Base-by-base conservation (phyloP, 164 flowering plant genomes). In the Annona cherimola region DNA sequence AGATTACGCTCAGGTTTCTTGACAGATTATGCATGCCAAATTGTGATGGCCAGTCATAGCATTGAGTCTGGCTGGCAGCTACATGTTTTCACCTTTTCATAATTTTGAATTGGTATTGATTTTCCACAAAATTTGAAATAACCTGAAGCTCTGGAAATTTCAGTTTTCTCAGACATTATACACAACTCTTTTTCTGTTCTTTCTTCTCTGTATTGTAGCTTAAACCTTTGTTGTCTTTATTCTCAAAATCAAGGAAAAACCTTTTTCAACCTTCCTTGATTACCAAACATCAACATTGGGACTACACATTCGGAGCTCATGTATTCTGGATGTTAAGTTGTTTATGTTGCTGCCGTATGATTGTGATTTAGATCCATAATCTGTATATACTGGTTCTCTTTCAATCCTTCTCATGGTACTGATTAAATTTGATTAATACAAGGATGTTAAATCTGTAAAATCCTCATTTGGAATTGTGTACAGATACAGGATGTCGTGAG, bases 401-500 rank as follows among this genome's bases (percentile, higher is more conserved):
- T 54, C 16, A 16, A 54, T 54, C 12, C 8, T 8, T 1, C 1
- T 7, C 16, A 16, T 8, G 16, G 69, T 8, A 26, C 35, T 26
- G 35, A 41, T 66, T 12, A 6, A 20, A n/a, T 20, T 12, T 61
- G 12, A 20, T 12, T 19, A 61, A 4, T 12, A 12, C n/a, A 12
- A 61, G 18, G 63, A 11, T 4, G 19, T 61, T n/a, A 61, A 5
- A 61, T n/a, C 63, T 14, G 19, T 19, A n/a, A n/a, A 46, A 57
- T 39, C 20, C 42, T 66, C 60, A 61, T 61, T 26, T 4, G 11
- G 69, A 73, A n/a, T 78, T 1, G 76, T 19, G 74, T 84, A 82
- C 89, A 96, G 99, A 88, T 96, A 69, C 82, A 84, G 83, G 99
- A 96, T 83, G 95, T 93, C 39, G 94, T 93, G 67, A 84, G 99